Evolutionary conservation across 257 asterid species (phyloP).

Genomic region (Lithospermum erythrorhizon): DNA sequence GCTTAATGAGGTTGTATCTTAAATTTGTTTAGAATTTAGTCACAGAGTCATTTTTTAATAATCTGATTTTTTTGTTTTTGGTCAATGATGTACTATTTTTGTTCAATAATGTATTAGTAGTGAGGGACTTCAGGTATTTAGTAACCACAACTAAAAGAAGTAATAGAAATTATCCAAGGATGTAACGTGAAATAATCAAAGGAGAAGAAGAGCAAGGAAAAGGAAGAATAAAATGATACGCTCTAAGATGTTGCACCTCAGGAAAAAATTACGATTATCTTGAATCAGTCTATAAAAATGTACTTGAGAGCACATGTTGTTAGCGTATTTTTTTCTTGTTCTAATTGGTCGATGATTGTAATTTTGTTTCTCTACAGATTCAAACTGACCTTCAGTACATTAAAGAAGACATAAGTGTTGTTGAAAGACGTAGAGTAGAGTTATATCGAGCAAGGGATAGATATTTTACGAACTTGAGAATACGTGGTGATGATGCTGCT

Average conservation of each 20-base stretch:
- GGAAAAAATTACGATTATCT: too few relatives aligned
- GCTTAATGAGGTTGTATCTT: slow-evolving; percentile 60
- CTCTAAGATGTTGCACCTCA: background rate
- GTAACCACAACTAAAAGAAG: too few relatives aligned
- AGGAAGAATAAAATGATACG: background rate
- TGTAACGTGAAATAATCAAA: too few relatives aligned
- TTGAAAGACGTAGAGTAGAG: slow-evolving; percentile 68
- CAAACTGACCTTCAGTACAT: slow-evolving; percentile 69
- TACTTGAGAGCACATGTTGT: background rate
- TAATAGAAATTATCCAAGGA: too few relatives aligned
- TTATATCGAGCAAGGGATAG: slow-evolving; percentile 56
- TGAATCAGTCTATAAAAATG: background rate
- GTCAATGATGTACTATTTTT: background rate
- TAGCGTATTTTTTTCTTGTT: background rate
- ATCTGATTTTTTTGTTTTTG: too few relatives aligned
- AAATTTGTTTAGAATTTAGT: slow-evolving; percentile 11
- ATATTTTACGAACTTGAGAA: slow-evolving; percentile 41
- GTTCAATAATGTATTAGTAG: background rate
- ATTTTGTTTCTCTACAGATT: slow-evolving; percentile 35
- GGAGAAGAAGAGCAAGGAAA: background rate
- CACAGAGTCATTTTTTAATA: too few relatives aligned
- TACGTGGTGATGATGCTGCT: slow-evolving; percentile 39
- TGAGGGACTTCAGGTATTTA: too few relatives aligned
- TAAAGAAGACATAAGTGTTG: slow-evolving; percentile 73
- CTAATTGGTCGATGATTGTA: slow-evolving; percentile 1